phyloP scores from a whole-genome alignment of 257 asterid species.

The Eustoma russellianum region DNA sequence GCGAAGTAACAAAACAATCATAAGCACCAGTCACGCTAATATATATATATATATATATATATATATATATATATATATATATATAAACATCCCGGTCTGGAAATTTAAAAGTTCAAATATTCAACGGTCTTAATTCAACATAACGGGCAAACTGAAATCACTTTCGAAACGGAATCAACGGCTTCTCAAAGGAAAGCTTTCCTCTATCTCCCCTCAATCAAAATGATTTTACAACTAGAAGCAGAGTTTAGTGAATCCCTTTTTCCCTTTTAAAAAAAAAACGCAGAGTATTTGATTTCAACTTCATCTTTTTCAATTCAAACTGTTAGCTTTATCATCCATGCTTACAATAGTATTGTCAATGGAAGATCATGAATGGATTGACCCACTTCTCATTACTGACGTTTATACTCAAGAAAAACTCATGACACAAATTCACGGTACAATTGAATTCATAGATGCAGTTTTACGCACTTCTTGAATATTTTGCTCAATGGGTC shows the following conservation, averaged over 20 bases:
- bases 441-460: conserved; percentile 18
- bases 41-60: too few species aligned
- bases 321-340: conserved; percentile 25
- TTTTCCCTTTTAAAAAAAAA: conserved; percentile 27
- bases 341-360: conserved; percentile 13
- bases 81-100: conserved; percentile 14
- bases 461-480: neutral
- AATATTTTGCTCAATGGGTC: neutral
- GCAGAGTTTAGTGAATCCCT: conserved; percentile 10
- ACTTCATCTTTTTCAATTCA: conserved; percentile 25
- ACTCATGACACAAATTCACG: conserved; percentile 17
- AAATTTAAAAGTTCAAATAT: conserved; percentile 52
- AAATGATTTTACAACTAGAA: conserved; percentile 15
- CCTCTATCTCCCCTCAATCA: conserved; percentile 5
- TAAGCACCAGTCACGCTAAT: neutral
- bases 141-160: conserved; percentile 29
- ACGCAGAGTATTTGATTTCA: conserved; percentile 15
- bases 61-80: too few species aligned
- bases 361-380: conserved; percentile 53
- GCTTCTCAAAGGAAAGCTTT: conserved; percentile 25
- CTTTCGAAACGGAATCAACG: conserved; percentile 43
- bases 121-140: conserved; percentile 17
- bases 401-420: conserved; percentile 45
- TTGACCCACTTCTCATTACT: conserved; percentile 70
- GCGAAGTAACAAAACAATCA: too few species aligned